Evolutionary conservation across 805 yeast genomes (phyloP).

Genomic region (Ogataea degrootiae): DNA sequence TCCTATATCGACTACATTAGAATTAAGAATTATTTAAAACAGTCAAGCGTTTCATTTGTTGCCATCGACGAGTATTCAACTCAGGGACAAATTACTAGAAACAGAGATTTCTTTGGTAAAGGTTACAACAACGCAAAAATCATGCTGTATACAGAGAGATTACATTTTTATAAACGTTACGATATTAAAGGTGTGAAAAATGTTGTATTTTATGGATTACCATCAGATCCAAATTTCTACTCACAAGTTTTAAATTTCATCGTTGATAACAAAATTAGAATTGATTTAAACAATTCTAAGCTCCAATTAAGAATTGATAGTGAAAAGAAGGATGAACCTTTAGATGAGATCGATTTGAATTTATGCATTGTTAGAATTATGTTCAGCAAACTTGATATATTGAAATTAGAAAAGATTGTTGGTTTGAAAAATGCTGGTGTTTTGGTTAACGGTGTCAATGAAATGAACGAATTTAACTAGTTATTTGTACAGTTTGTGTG

Average conservation of each 20-base stretch:
- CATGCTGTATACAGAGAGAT: conserved; percentile 86
- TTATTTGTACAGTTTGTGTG: not conserved
- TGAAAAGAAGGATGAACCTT: conserved; percentile 14
- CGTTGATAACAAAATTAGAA: conserved; percentile 41
- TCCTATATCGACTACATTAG: conserved; percentile 83
- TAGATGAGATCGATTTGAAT: conserved; percentile 27
- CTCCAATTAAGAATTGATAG: conserved; percentile 5
- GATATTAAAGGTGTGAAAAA: conserved; percentile 82
- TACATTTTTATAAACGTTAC: conserved; percentile 86
- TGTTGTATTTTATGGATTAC: conserved; percentile 76
- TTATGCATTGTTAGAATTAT: conserved; percentile 48
- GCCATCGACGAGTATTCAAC: conserved; percentile 80
- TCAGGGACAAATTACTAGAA: conserved; percentile 64
- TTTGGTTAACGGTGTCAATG: conserved; percentile 65
- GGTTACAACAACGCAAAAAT: conserved; percentile 36
- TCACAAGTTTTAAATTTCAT: conserved; percentile 67
- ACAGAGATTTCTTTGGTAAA: conserved; percentile 63
- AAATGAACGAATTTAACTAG: conserved; percentile 66
- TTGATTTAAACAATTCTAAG: conserved; percentile 23
- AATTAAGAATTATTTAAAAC: conserved; percentile 62
- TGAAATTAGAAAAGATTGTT: conserved; percentile 75
- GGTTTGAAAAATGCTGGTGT: conserved; percentile 70
- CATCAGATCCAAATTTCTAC: conserved; percentile 81
- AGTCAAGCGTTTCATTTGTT: conserved; percentile 60
- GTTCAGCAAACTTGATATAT: conserved; percentile 76